phyloP scores from a whole-genome alignment of 108 stramenopile species.

The Chaetoceros tenuissimus region DNA sequence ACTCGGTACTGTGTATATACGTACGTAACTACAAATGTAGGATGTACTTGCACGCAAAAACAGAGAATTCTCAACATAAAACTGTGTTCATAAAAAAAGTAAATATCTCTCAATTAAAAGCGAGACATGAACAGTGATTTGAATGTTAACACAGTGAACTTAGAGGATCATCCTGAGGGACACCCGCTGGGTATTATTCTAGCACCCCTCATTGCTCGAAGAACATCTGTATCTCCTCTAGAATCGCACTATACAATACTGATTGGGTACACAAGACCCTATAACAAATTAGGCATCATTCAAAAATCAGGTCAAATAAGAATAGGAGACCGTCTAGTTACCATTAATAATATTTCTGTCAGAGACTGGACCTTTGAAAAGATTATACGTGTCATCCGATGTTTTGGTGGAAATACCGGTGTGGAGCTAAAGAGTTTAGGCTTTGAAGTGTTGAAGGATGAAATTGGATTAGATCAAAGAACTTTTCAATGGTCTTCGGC shows the following conservation, averaged over 20 bases:
- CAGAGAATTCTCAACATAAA: no score
- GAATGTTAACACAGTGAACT: slow-evolving; percentile 24
- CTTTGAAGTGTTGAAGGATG: not conserved
- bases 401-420: not conserved
- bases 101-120: no score
- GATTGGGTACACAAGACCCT: slow-evolving; percentile 2
- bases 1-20: no score
- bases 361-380: slow-evolving; percentile 27
- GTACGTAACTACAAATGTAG: no score
- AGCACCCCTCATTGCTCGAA: slow-evolving; percentile 17
- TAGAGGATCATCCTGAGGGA: slow-evolving; percentile 16
- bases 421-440: not conserved
- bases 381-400: slow-evolving; percentile 13
- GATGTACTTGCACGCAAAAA: no score
- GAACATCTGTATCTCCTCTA: not conserved
- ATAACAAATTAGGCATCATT: slow-evolving; percentile 27
- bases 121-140: not conserved
- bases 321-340: slow-evolving; percentile 30
- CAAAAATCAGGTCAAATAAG: slow-evolving; percentile 28
- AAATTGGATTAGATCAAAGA: not conserved
- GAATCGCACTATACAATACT: not conserved
- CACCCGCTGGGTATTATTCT: slow-evolving; percentile 34
- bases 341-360: slow-evolving; percentile 25
- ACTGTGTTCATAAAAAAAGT: no score
- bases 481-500: not conserved